Evolutionary conservation across 345 rosid species (phyloP).

Genomic region (Jatropha curcas): DNA sequence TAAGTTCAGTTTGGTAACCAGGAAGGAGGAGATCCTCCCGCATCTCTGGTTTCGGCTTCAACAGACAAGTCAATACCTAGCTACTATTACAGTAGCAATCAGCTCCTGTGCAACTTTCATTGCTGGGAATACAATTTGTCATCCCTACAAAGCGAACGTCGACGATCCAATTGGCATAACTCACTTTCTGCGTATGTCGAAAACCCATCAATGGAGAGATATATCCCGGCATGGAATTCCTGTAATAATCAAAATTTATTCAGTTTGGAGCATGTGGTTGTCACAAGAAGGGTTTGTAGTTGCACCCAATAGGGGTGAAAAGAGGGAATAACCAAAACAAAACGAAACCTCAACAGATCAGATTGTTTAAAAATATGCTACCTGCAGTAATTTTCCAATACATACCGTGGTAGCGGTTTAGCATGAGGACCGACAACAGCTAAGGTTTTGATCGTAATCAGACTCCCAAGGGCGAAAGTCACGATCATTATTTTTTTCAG

Average conservation of each 20-base stretch:
- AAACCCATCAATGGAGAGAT: conserved; percentile 51
- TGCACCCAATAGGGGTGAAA: too few species aligned
- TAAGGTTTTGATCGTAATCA: conserved; percentile 20
- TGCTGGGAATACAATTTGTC: conserved; percentile 38
- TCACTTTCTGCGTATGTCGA: conserved; percentile 29
- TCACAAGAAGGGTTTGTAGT: too few species aligned
- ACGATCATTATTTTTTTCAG: conserved; percentile 42
- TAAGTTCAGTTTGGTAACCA: conserved; percentile 49
- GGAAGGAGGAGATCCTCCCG: conserved; percentile 53
- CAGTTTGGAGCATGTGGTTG: too few species aligned
- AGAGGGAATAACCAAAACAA: too few species aligned
- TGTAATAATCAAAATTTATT: neutral
- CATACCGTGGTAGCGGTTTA: conserved; percentile 53
- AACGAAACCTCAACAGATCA: too few species aligned
- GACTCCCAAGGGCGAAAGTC: conserved; percentile 38
- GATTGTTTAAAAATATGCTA: conserved; percentile 7
- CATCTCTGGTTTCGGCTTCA: conserved; percentile 60
- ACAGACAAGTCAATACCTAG: conserved; percentile 45
- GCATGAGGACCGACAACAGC: conserved; percentile 60
- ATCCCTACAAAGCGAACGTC: conserved; percentile 45
- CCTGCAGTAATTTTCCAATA: conserved; percentile 70
- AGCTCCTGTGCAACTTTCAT: conserved; percentile 36
- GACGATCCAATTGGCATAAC: conserved; percentile 47
- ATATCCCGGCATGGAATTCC: conserved; percentile 50
- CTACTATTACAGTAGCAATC: conserved; percentile 52